These are phyloP conservation scores for Kwoniella bestiolae DNA, from an alignment of 768 basidiomycete species.

Conservation along the genomic window DNA sequence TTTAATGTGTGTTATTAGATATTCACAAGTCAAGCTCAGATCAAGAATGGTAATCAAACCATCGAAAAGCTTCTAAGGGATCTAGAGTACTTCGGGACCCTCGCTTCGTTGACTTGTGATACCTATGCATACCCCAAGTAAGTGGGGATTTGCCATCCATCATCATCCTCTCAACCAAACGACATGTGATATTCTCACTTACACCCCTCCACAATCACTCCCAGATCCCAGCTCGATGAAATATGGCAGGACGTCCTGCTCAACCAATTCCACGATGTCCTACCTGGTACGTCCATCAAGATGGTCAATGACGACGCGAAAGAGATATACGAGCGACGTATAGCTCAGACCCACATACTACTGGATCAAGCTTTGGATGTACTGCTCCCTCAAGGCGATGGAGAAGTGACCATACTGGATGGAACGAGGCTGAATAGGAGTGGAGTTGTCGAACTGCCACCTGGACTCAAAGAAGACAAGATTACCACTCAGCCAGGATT, in stretches of 20 bases:
- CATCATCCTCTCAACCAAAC: no score
- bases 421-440: background rate
- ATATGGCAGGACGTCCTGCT: conserved; percentile 83
- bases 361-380: conserved; percentile 10
- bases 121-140: conserved; percentile 77
- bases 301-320: conserved; percentile 94
- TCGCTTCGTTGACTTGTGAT: conserved; percentile 65
- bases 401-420: conserved; percentile 5
- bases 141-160: background rate
- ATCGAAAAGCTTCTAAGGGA: conserved; percentile 90
- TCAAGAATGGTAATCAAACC: conserved; percentile 93
- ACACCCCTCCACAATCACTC: no score
- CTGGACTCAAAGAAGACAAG: background rate
- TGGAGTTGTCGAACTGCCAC: conserved; percentile 2
- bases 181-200: no score
- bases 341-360: background rate
- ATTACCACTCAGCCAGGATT: background rate
- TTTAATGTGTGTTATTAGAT: conserved; percentile 63
- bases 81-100: conserved; percentile 77
- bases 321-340: conserved; percentile 28
- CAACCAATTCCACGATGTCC: conserved; percentile 63
- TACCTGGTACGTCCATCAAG: conserved; percentile 68
- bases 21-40: conserved; percentile 91
- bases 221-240: conserved; percentile 65
- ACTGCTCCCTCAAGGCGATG: background rate